phyloP scores from a whole-genome alignment of 345 rosid species.

The Salix purpurea region DNA sequence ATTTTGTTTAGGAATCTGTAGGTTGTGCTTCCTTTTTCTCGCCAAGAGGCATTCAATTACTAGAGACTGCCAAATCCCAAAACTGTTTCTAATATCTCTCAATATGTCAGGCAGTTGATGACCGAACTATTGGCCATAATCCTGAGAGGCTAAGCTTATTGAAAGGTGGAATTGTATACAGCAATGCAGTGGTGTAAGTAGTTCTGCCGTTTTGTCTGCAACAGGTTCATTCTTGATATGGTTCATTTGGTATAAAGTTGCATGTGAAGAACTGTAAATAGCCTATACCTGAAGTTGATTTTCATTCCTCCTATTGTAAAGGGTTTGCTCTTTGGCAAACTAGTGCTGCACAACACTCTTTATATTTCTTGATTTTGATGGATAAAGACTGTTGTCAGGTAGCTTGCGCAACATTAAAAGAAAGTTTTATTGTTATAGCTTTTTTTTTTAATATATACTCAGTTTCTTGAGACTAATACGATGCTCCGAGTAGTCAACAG shows the following conservation, averaged over 20 bases:
- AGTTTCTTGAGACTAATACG: no score
- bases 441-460: no score
- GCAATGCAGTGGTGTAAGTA: constrained; percentile 59
- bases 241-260: not conserved
- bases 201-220: not conserved
- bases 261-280: not conserved
- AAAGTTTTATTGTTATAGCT: no score
- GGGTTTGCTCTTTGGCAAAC: not conserved
- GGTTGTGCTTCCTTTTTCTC: not conserved
- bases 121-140: constrained; percentile 59
- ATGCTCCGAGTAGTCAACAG: no score
- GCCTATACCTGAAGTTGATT: not conserved
- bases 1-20: not conserved
- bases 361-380: not conserved
- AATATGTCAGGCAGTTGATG: constrained; percentile 49
- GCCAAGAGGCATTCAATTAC: not conserved
- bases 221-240: not conserved
- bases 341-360: not conserved
- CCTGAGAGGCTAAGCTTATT: constrained; percentile 57
- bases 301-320: not conserved
- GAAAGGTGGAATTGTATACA: constrained; percentile 58
- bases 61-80: not conserved
- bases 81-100: not conserved
- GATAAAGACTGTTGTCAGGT: no score
- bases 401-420: no score